A percentile compares a stretch with the other conserved stretches of the same genome.
phyloP scores from a whole-genome alignment of 352 stramenopile species.

The Phytophthora rubi region DNA sequence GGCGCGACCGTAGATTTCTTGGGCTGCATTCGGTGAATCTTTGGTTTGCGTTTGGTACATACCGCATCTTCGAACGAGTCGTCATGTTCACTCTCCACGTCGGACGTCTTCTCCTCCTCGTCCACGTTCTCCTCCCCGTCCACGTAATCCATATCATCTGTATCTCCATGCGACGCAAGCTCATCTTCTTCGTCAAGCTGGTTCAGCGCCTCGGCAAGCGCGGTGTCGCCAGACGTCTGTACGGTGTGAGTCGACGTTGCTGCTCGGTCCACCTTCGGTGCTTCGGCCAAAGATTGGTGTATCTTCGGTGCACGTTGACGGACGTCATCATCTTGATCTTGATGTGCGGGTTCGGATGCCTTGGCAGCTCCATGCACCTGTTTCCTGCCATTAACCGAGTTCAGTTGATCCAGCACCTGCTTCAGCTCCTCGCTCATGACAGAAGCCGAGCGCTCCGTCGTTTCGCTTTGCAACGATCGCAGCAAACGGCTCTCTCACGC shows the following conservation, averaged over 20 bases:
- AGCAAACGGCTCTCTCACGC: neutral
- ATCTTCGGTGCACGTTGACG: too few relatives aligned
- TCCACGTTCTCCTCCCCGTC: too few relatives aligned
- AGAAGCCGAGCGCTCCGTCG: neutral
- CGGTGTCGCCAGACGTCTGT: neutral
- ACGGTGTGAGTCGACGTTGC: neutral
- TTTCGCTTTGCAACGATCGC: neutral
- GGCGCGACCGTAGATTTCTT: too few relatives aligned
- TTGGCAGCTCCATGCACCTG: too few relatives aligned
- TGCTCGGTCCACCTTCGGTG: too few relatives aligned
- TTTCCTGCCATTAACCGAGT: neutral
- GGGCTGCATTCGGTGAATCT: too few relatives aligned
- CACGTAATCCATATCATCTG: neutral
- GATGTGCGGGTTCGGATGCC: too few relatives aligned
- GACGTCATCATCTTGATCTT: too few relatives aligned
- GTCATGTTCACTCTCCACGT: neutral
- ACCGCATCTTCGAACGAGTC: too few relatives aligned
- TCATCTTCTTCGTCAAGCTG: neutral
- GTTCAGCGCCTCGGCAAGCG: neutral
- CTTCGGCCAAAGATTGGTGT: too few relatives aligned
- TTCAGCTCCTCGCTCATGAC: neutral
- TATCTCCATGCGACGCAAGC: neutral
- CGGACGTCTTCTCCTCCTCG: neutral
- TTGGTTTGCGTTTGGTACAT: too few relatives aligned
- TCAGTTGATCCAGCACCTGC: neutral